Conservation (phyloP, 228 moss, liverwort and hornwort genomes). For the Sphagnum magellanicum region DNA sequence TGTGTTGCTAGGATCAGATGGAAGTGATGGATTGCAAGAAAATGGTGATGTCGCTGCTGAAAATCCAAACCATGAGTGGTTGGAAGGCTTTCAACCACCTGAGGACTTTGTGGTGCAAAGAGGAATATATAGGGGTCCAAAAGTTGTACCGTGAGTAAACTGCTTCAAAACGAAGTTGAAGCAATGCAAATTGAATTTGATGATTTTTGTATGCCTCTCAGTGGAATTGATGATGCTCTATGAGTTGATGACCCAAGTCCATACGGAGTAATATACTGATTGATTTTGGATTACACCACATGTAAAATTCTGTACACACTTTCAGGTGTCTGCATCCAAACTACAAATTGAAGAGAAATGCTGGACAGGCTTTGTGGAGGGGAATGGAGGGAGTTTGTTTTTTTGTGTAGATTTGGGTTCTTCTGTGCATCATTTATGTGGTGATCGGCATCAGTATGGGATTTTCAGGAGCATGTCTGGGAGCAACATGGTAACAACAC, state of each 20-base stretch:
- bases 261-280: not conserved
- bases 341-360: not conserved
- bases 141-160: conserved; percentile 25
- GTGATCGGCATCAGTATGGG: not conserved
- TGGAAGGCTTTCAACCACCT: conserved; percentile 51
- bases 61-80: conserved; percentile 23
- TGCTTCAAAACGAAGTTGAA: too few species aligned
- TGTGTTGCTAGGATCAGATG: too few species aligned
- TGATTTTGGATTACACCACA: not conserved
- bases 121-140: conserved; percentile 40
- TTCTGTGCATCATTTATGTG: not conserved
- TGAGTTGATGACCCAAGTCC: not conserved
- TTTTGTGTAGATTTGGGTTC: not conserved
- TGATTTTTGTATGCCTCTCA: too few species aligned
- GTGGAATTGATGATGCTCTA: too few species aligned
- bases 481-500: not conserved
- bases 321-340: not conserved
- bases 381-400: not conserved
- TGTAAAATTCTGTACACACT: not conserved
- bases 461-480: conserved; percentile 2
- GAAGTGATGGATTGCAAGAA: conserved; percentile 4
- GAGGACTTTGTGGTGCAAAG: conserved; percentile 46
- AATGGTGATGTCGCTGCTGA: conserved; percentile 8
- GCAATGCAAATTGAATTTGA: too few species aligned
- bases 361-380: not conserved